Percentiles rank a stretch among this genome's conserved stretches.
Conservation (phyloP, 1,284 basidiomycete genomes). For the Phaffia rhodozyma region DNA sequence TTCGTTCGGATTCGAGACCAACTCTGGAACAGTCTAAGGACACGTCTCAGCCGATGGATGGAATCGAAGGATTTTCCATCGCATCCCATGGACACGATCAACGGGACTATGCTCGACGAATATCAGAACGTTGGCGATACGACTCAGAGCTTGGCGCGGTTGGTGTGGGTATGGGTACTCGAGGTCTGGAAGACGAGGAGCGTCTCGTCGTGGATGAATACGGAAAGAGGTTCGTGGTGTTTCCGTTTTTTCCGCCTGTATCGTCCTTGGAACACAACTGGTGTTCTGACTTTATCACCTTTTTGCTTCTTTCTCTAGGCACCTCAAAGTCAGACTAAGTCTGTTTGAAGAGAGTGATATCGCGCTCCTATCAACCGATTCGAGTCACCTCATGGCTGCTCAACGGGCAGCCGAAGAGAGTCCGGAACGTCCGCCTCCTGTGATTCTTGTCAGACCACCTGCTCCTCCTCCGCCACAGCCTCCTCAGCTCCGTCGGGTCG, state of each 20-base stretch:
- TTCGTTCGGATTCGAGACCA: conserved; percentile 9
- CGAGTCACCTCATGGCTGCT: conserved; percentile 24
- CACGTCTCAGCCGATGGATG: conserved; percentile 12
- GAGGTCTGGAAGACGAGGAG: conserved; percentile 28
- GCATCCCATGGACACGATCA: not conserved
- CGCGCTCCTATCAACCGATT: conserved; percentile 29
- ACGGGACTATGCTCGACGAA: conserved; percentile 19
- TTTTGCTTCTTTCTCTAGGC: conserved; percentile 18
- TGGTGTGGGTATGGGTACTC: conserved; percentile 35
- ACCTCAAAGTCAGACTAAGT: conserved; percentile 30
- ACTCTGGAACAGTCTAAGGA: not conserved
- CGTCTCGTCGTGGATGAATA: conserved; percentile 35
- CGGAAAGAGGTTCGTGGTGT: conserved; percentile 27
- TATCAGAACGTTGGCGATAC: conserved; percentile 34
- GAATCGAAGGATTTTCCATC: conserved; percentile 12
- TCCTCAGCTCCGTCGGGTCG: not conserved
- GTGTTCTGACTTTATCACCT: not conserved
- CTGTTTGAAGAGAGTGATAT: conserved; percentile 31
- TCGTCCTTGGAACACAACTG: not conserved
- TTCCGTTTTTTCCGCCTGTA: not conserved
- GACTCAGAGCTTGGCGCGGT: conserved; percentile 31
- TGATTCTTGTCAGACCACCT: conserved; percentile 31
- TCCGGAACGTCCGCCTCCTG: conserved; percentile 29
- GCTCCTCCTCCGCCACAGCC: conserved; percentile 13
- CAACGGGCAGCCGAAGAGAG: conserved; percentile 26